Base-by-base conservation (phyloP, 1,284 basidiomycete species). In the Mycena sp. region DNA sequence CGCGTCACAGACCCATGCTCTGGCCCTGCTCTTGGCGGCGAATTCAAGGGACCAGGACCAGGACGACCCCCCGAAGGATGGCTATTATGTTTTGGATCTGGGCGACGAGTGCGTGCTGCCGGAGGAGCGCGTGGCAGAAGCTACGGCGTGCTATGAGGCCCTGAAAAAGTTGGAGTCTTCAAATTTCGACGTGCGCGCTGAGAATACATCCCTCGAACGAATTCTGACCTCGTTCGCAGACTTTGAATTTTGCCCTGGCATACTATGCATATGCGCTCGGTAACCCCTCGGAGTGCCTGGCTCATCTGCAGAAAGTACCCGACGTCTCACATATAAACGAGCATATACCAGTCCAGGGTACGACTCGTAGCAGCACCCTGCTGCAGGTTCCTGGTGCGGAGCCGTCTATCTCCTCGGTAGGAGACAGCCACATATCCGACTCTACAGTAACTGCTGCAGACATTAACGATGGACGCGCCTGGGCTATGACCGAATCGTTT, bases 181-280 rank as follows among this genome's bases (percentile, higher is more conserved):
- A 29, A 86, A 84, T 63, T 83, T 81, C 45, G 87, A 90, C 74
- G 90, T 91, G 77, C 73, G 88, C 85, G 37, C 26, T n/a, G 19
- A 21, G 28, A 7, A 51, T 54, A 19, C 12, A 26, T 43, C 7
- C 30, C 21, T 10, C 37, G 5, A 25, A 16, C 21, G 21, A 29
- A 5, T 25, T 23, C 54, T 63, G 30, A 63, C 55, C 50, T 52
- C 64, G n/a, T n/a, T 50, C 61, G 52, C 66, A 91, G 89, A 87
- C 85, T 16, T 78, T 88, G 17, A 79, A 85, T 63, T 82, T 92
- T 57, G 82, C 85, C 0, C 77, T 91, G 41, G 93, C 91, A 3
- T 94, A 92, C 74, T 89, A 91, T 69, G 86, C 88, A 3, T 93
- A 92, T 74, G 90, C 93, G 0, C 77, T 94, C 3, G 87, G 87